These are phyloP conservation scores for Raphanus hybrid DNA, from an alignment of 441 rosid genomes.

Conservation along the genomic window DNA sequence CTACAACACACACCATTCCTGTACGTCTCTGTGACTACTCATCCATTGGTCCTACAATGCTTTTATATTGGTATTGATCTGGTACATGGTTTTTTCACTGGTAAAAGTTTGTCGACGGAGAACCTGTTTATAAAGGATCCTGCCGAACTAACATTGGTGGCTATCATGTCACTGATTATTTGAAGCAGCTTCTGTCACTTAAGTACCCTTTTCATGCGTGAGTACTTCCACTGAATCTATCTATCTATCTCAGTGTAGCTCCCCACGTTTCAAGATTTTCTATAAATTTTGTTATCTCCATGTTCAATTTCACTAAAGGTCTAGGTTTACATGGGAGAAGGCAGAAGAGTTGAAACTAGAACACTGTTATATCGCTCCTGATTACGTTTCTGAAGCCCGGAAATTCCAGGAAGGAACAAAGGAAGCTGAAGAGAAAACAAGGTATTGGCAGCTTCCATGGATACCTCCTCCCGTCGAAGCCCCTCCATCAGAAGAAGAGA, in stretches of 20 bases:
- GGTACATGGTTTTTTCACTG: slow-evolving; percentile 30
- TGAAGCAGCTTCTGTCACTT: slow-evolving; percentile 94
- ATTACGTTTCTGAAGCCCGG: slow-evolving; percentile 73
- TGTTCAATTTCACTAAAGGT: slow-evolving; percentile 49
- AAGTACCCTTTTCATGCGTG: slow-evolving; percentile 90
- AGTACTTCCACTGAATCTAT: slow-evolving; percentile 38
- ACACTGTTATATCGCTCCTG: slow-evolving; percentile 82
- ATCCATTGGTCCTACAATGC: slow-evolving; percentile 16
- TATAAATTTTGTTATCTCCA: slow-evolving; percentile 17
- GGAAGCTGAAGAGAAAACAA: slow-evolving; percentile 87
- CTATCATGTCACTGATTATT: slow-evolving; percentile 80
- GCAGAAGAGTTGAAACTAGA: slow-evolving; percentile 94
- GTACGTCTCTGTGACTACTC: slow-evolving; percentile 48
- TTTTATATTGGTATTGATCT: neutral
- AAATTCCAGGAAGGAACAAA: slow-evolving; percentile 82
- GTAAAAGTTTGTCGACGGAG: slow-evolving; percentile 84
- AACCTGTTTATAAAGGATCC: slow-evolving; percentile 78
- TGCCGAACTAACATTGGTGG: slow-evolving; percentile 92
- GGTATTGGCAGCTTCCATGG: slow-evolving; percentile 97
- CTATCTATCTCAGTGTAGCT: slow-evolving; percentile 14
- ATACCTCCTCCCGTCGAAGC: slow-evolving; percentile 85
- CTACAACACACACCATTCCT: slow-evolving; percentile 85
- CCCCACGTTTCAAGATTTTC: slow-evolving; percentile 20
- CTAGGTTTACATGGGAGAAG: slow-evolving; percentile 89
- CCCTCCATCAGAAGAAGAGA: slow-evolving; percentile 95